A percentile compares a stretch with the other conserved stretches of the same genome.
Evolutionary conservation across 129 eudicot species (phyloP).

Genomic region (Escallonia herrerae): DNA sequence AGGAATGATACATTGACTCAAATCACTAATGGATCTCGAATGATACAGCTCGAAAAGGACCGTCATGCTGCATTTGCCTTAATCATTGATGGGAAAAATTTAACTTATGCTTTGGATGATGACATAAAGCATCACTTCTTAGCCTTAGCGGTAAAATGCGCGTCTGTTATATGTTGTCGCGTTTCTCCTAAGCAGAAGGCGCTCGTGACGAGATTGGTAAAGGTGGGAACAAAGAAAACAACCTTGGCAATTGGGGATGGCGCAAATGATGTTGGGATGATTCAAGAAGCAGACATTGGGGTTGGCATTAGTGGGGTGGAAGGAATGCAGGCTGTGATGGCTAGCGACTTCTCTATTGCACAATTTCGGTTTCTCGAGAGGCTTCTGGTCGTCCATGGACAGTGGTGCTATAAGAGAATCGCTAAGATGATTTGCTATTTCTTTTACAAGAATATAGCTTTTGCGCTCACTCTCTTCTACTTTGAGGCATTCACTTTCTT

Average conservation of each 20-base stretch:
- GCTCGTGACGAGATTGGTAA: slow-evolving; percentile 59
- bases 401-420: slow-evolving; percentile 74
- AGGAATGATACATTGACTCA: slow-evolving; percentile 44
- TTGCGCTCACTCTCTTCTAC: slow-evolving; percentile 69
- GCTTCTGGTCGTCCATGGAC: slow-evolving; percentile 65
- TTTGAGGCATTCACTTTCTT: slow-evolving; percentile 62
- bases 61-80: slow-evolving; percentile 59
- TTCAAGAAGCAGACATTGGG: slow-evolving; percentile 78
- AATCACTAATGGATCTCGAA: slow-evolving; percentile 52
- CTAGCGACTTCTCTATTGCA: slow-evolving; percentile 67
- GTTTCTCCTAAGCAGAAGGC: slow-evolving; percentile 77
- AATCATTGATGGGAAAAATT: slow-evolving; percentile 58
- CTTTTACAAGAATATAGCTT: slow-evolving; percentile 63
- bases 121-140: slow-evolving; percentile 54
- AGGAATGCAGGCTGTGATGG: slow-evolving; percentile 89
- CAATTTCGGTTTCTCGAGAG: slow-evolving; percentile 65
- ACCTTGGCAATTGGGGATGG: slow-evolving; percentile 77
- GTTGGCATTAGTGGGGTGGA: slow-evolving; percentile 70
- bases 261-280: slow-evolving; percentile 83
- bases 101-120: slow-evolving; percentile 45
- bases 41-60: slow-evolving; percentile 60
- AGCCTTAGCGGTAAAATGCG: slow-evolving; percentile 49
- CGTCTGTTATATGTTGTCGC: slow-evolving; percentile 73
- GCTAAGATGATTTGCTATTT: slow-evolving; percentile 71
- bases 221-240: slow-evolving; percentile 64